phyloP scores from a whole-genome alignment of 352 stramenopile genomes.

The Phytophthora idaei region DNA sequence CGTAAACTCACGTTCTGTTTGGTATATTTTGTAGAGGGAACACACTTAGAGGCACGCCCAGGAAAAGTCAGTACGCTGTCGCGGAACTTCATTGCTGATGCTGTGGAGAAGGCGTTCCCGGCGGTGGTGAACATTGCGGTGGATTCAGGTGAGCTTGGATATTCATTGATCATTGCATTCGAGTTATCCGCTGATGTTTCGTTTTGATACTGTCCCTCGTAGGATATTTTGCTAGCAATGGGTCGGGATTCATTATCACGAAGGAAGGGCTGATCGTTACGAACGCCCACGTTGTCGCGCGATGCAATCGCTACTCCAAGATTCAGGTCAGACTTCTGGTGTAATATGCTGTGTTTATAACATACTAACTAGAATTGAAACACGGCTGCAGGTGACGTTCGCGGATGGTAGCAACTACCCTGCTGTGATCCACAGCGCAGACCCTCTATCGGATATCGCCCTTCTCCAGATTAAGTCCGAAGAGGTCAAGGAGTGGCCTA shows the following conservation, averaged over 20 bases:
- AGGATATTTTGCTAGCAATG: slow-evolving; percentile 82
- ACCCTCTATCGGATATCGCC: slow-evolving; percentile 91
- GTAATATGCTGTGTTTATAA: neutral
- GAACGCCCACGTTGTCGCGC: slow-evolving; percentile 92
- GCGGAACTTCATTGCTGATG: slow-evolving; percentile 90
- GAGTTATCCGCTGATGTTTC: neutral
- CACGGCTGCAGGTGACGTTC: slow-evolving; percentile 74
- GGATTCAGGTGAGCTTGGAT: slow-evolving; percentile 47
- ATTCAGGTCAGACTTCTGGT: slow-evolving; percentile 58
- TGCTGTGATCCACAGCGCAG: slow-evolving; percentile 82
- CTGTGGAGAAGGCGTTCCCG: slow-evolving; percentile 87
- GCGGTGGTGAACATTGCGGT: slow-evolving; percentile 91
- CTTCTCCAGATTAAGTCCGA: slow-evolving; percentile 85
- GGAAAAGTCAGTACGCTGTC: slow-evolving; percentile 40
- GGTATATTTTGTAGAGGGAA: neutral
- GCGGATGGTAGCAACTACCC: slow-evolving; percentile 80
- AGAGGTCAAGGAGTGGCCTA: slow-evolving; percentile 66
- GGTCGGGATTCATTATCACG: slow-evolving; percentile 93
- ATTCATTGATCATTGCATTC: neutral
- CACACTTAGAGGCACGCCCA: slow-evolving; percentile 28
- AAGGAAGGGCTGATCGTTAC: slow-evolving; percentile 90
- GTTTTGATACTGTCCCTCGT: neutral
- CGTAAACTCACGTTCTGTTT: neutral
- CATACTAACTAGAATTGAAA: neutral
- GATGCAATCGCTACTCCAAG: slow-evolving; percentile 80